Conservation (phyloP, 352 stramenopile species). For the Pythium aquatile region DNA sequence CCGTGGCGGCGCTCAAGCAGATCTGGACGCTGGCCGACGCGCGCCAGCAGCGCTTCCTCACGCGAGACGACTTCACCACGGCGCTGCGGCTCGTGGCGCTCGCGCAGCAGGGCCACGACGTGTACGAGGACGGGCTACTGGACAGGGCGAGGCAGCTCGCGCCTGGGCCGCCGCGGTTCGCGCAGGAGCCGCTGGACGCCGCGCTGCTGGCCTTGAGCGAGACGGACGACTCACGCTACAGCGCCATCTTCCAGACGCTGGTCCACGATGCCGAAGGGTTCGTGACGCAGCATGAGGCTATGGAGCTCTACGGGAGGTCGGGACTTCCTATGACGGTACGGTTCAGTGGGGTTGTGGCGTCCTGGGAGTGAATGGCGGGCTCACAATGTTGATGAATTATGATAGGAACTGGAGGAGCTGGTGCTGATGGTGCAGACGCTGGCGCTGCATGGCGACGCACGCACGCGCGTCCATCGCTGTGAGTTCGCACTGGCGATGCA, state of each 20-base stretch:
- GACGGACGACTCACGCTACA: conserved; percentile 26
- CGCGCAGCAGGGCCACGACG: conserved; percentile 30
- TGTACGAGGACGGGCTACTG: conserved; percentile 10
- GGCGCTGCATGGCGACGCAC: conserved; percentile 14
- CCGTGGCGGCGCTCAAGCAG: conserved; percentile 32
- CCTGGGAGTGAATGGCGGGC: no score
- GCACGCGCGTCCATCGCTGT: conserved; percentile 7
- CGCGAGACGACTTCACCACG: conserved; percentile 17
- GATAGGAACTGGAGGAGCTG: conserved; percentile 28
- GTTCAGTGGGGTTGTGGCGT: no score
- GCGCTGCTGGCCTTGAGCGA: conserved; percentile 19
- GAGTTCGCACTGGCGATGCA: conserved; percentile 41
- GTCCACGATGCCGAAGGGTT: conserved; percentile 10
- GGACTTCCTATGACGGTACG: conserved; percentile 16
- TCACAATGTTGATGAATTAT: not conserved
- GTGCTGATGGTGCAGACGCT: conserved; percentile 28
- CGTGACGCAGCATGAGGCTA: conserved; percentile 13
- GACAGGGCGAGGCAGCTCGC: not conserved
- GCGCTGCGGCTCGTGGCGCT: conserved; percentile 33
- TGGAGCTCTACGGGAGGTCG: conserved; percentile 30
- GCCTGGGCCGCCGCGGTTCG: conserved; percentile 21
- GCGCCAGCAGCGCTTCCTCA: conserved; percentile 21
- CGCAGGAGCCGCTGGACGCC: conserved; percentile 25
- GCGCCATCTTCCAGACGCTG: conserved; percentile 28
- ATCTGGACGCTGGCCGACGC: conserved; percentile 34